Percentiles rank a stretch among this genome's conserved stretches.
Evolutionary conservation across 1,284 basidiomycete species (phyloP).

Genomic region (Malassezia japonica): DNA sequence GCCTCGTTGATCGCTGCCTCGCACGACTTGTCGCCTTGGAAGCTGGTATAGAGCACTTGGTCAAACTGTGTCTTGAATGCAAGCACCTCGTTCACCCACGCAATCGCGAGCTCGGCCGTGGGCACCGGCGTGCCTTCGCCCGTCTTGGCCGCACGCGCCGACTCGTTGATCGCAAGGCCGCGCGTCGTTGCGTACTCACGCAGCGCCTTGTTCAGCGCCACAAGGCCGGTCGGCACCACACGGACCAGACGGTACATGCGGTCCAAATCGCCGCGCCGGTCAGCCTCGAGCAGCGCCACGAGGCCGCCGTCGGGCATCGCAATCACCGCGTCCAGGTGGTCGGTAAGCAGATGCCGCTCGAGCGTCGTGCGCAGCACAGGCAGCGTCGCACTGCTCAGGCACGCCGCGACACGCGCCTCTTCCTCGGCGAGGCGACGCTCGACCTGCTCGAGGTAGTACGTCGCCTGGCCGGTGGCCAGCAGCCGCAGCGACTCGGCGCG

Average conservation of each 20-base stretch:
- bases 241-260: constrained; percentile 71
- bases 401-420: constrained; percentile 75
- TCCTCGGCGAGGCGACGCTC: constrained; percentile 76
- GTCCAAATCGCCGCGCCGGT: constrained; percentile 66
- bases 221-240: constrained; percentile 58
- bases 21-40: constrained; percentile 62
- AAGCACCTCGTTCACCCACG: constrained; percentile 89
- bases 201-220: constrained; percentile 60
- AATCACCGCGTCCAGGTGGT: constrained; percentile 67
- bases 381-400: constrained; percentile 69
- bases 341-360: constrained; percentile 65
- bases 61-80: constrained; percentile 88
- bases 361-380: constrained; percentile 65
- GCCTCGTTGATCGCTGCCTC: constrained; percentile 86
- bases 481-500: constrained; percentile 63
- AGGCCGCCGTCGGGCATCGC: constrained; percentile 76
- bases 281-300: constrained; percentile 73
- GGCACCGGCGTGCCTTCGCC: not conserved
- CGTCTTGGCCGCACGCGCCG: constrained; percentile 18
- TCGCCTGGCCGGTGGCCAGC: constrained; percentile 65
- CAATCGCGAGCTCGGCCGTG: constrained; percentile 58
- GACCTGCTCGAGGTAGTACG: constrained; percentile 74
- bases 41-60: constrained; percentile 61
- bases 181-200: constrained; percentile 66
- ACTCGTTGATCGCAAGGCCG: constrained; percentile 70